Evolutionary conservation across 2,329 filamentous ascomycete species (phyloP), one percentile per base, ranked within the genome.

Genomic region (Ilyonectria robusta): DNA sequence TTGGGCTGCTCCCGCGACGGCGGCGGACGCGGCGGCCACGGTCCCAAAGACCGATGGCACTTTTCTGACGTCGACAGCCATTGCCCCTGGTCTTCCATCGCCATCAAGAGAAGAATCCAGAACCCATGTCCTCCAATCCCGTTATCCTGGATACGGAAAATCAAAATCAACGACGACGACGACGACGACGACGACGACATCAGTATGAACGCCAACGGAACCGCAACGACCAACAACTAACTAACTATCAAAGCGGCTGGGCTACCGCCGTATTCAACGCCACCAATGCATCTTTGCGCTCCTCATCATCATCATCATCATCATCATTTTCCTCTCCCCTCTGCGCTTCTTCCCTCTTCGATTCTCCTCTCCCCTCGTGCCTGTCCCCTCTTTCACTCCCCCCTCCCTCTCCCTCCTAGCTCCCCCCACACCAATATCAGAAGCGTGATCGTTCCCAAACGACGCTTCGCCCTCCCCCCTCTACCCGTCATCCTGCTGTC

Each of bases 401-500:
- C 37, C 23, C 21, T 44, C 15, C 40, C 35, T 57, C 35, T 37
- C 23, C 37, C 54, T 26, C 53, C 47, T 62, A 62, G 59, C 59
- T 35, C n/a, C 50, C 51, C 59, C 59, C 50, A 55, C 59, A 56
- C 59, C 53, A 62, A 48, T 40, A 40, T 59, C 33, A 62, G 42
- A 62, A 46, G 59, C 51, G 46, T 55, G 51, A 55, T 55, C 51
- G 51, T 23, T 62, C 59, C 59, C 54, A 50, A 62, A 54, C 59
- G 37, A 48, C 53, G 31, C 51, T 44, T 62, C 51, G 51, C 42
- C 51, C 11, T 62, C 59, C 53, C 53, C 46, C 61, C 61, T 50
- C 53, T 53, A 33, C 53, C 53, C 54, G 51, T 58, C 53, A 58
- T 63, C 33, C 60, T 57, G 40, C 59, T 55, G 59, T 61, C 61